phyloP scores from a whole-genome alignment of 1,139 yeast genomes.

The Sugiyamaella novakii region DNA sequence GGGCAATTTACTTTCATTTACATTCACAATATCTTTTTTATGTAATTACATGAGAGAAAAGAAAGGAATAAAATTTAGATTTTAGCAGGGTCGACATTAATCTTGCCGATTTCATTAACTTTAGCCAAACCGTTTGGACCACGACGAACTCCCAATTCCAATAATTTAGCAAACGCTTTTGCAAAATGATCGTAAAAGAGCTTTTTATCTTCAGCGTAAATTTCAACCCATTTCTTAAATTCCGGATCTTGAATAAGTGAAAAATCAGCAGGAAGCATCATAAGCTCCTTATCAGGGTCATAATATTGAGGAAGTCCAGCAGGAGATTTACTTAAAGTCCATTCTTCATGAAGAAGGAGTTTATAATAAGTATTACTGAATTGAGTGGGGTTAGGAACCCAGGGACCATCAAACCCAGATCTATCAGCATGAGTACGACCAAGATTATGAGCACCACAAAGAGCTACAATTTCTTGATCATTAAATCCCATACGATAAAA shows the following conservation, averaged over 20 bases:
- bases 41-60: neutral
- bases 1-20: too few species aligned
- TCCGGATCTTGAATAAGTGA: conserved; percentile 53
- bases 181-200: conserved; percentile 57
- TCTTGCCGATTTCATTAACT: conserved; percentile 32
- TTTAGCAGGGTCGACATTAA: conserved; percentile 18
- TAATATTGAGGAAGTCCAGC: conserved; percentile 73
- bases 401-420: conserved; percentile 85
- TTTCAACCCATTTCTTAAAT: conserved; percentile 54
- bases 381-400: conserved; percentile 88
- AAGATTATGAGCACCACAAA: conserved; percentile 65
- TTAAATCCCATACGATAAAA: conserved; percentile 64
- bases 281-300: conserved; percentile 60
- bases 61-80: conserved; percentile 1
- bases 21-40: too few species aligned
- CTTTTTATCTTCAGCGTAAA: conserved; percentile 57
- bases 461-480: conserved; percentile 63
- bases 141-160: conserved; percentile 59
- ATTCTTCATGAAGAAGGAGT: conserved; percentile 67
- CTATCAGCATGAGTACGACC: conserved; percentile 63
- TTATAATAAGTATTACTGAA: conserved; percentile 61
- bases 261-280: conserved; percentile 69
- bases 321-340: conserved; percentile 64
- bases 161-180: conserved; percentile 53
- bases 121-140: conserved; percentile 39